phyloP scores from a whole-genome alignment of 2,329 filamentous ascomycete species.

The Cercospora zeina region DNA sequence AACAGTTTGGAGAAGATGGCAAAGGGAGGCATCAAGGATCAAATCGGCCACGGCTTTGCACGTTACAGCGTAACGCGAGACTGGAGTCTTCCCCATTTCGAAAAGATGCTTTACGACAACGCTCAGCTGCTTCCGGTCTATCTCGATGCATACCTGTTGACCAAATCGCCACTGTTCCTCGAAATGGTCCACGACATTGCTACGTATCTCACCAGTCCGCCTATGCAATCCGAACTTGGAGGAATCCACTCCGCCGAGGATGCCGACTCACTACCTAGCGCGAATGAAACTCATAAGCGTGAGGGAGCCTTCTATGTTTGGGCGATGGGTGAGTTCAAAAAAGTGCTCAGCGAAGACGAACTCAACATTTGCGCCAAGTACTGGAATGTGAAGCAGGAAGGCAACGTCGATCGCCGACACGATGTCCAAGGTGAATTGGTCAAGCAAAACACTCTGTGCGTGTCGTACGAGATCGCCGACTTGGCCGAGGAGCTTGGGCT shows the following conservation, averaged over 20 bases:
- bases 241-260: conserved; percentile 88
- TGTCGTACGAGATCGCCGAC: conserved; percentile 66
- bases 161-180: conserved; percentile 68
- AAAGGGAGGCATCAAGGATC: conserved; percentile 69
- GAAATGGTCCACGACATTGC: conserved; percentile 78
- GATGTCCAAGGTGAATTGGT: conserved; percentile 94
- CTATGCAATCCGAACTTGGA: conserved; percentile 66
- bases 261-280: conserved; percentile 75
- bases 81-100: conserved; percentile 94
- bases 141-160: conserved; percentile 77
- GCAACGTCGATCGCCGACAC: conserved; percentile 78
- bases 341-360: conserved; percentile 68
- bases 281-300: conserved; percentile 75
- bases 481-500: conserved; percentile 75
- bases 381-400: conserved; percentile 79
- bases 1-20: conserved; percentile 78
- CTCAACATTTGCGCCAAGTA: conserved; percentile 76
- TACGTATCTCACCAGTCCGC: conserved; percentile 75
- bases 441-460: conserved; percentile 83
- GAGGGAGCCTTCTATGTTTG: conserved; percentile 95
- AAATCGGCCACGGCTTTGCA: conserved; percentile 74
- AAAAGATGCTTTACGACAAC: conserved; percentile 96
- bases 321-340: conserved; percentile 83
- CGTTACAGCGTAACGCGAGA: conserved; percentile 87
- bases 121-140: conserved; percentile 80